A percentile compares a stretch with the other conserved stretches of the same genome.
These are phyloP conservation scores for Cyclanthera cordifolia DNA, from an alignment of 306 rosid genomes.

Conservation along the genomic window DNA sequence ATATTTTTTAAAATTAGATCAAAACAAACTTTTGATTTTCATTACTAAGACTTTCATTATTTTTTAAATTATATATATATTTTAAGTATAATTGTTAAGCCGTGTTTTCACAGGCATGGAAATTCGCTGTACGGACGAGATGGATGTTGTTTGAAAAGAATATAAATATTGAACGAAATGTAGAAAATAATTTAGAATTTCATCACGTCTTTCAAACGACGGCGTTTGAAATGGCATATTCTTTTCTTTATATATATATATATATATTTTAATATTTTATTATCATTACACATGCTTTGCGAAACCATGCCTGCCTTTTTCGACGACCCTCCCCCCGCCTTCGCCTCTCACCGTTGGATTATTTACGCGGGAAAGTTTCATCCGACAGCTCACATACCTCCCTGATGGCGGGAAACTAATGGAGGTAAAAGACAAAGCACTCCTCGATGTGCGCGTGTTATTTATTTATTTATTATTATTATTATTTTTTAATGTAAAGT, in stretches of 20 bases:
- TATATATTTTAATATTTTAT: constrained; percentile 19
- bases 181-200: background rate
- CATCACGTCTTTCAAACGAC: constrained; percentile 2
- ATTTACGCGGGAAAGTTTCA: background rate
- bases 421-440: background rate
- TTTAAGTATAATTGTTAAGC: no score
- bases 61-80: no score
- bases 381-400: constrained; percentile 24
- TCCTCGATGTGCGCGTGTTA: no score
- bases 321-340: background rate
- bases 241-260: constrained; percentile 9
- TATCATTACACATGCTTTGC: constrained; percentile 36
- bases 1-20: no score
- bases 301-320: constrained; percentile 25
- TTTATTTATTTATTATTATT: no score
- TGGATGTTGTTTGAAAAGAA: background rate
- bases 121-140: background rate
- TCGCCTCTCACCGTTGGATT: background rate
- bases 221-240: background rate
- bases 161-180: background rate
- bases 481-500: no score
- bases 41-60: no score
- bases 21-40: no score
- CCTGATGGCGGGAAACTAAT: constrained; percentile 42
- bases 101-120: background rate